Percentiles rank a stretch among this genome's conserved stretches.
phyloP scores from a whole-genome alignment of 495 filamentous ascomycete genomes.

The Aspergillus sclerotiicarbonarius region DNA sequence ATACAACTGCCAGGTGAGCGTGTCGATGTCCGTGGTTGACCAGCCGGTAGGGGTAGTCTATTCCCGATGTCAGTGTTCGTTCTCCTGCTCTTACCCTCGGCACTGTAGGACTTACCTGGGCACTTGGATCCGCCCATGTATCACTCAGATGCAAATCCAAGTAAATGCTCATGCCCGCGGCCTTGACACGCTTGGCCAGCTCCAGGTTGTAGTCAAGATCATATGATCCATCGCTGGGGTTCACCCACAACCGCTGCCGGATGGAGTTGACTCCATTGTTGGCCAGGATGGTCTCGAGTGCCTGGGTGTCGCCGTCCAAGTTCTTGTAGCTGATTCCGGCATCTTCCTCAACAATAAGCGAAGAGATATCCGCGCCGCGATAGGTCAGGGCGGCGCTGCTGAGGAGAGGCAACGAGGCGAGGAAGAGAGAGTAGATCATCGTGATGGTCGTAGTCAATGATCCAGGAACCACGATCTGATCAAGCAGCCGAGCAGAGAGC shows the following conservation, averaged over 20 bases:
- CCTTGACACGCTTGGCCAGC: constrained; percentile 61
- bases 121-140: constrained; percentile 56
- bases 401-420: constrained; percentile 27
- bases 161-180: constrained; percentile 62
- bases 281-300: constrained; percentile 62
- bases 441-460: constrained; percentile 4
- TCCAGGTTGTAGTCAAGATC: constrained; percentile 67
- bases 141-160: constrained; percentile 71
- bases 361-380: constrained; percentile 73
- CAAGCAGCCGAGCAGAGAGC: background rate
- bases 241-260: constrained; percentile 72
- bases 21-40: constrained; percentile 54
- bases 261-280: constrained; percentile 67
- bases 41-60: constrained; percentile 57
- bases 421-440: constrained; percentile 23
- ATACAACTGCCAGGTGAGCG: constrained; percentile 60
- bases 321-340: constrained; percentile 60
- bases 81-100: background rate
- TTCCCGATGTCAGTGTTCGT: background rate
- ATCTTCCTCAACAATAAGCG: constrained; percentile 62
- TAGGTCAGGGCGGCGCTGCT: constrained; percentile 52
- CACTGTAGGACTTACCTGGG: constrained; percentile 32
- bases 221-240: constrained; percentile 62
- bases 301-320: constrained; percentile 45
- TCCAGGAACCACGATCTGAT: background rate